Conservation (phyloP, 2,329 filamentous ascomycete genomes). For the Exophiala calicioides region DNA sequence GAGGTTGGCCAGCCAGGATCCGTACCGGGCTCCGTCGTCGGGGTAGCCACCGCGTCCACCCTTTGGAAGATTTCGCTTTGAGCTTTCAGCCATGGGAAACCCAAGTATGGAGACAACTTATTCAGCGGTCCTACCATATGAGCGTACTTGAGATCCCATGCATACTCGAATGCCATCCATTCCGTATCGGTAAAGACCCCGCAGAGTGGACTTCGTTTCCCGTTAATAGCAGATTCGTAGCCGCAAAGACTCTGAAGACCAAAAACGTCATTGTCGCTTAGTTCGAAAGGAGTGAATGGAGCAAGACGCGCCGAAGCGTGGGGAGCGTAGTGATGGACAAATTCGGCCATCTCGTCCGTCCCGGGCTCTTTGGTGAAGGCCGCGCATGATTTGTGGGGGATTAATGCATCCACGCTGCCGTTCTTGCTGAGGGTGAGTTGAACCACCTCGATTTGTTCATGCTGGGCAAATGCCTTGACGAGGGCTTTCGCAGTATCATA, state of each 20-base stretch:
- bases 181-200: slow-evolving; percentile 56
- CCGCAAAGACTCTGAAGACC: slow-evolving; percentile 70
- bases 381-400: slow-evolving; percentile 25
- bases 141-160: slow-evolving; percentile 58
- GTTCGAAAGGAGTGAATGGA: slow-evolving; percentile 43
- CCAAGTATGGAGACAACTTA: slow-evolving; percentile 57
- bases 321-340: slow-evolving; percentile 17
- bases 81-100: slow-evolving; percentile 50
- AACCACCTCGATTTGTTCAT: slow-evolving; percentile 25
- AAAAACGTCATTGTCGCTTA: slow-evolving; percentile 56
- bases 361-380: slow-evolving; percentile 24
- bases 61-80: slow-evolving; percentile 48
- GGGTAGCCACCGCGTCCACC: slow-evolving; percentile 55
- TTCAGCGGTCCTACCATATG: slow-evolving; percentile 60
- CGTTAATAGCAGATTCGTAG: slow-evolving; percentile 69
- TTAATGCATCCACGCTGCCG: slow-evolving; percentile 19
- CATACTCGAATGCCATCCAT: slow-evolving; percentile 57
- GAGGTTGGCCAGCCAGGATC: slow-evolving; percentile 50
- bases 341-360: slow-evolving; percentile 21
- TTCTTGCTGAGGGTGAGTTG: slow-evolving; percentile 21
- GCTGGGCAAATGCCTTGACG: slow-evolving; percentile 18
- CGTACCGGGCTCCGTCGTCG: slow-evolving; percentile 52
- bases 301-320: slow-evolving; percentile 18
- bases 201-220: slow-evolving; percentile 62
- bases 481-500: slow-evolving; percentile 24